phyloP scores from a whole-genome alignment of 352 stramenopile species.

The Peronospora belbahrii region DNA sequence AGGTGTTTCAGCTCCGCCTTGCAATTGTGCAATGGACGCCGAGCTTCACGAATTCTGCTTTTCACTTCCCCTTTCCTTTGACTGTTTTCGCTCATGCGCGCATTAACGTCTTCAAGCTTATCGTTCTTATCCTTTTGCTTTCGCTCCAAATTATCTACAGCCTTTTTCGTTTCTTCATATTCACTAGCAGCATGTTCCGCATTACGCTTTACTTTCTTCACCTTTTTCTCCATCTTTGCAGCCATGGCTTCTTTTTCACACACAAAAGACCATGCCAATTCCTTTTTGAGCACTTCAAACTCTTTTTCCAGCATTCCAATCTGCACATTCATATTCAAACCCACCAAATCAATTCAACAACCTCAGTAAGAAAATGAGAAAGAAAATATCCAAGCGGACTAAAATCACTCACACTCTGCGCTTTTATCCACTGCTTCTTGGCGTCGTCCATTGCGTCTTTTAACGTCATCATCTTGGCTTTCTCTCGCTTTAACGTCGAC shows the following conservation, averaged over 20 bases:
- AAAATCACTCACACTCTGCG: slow-evolving; percentile 44
- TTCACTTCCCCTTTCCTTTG: slow-evolving; percentile 45
- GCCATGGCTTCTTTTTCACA: slow-evolving; percentile 50
- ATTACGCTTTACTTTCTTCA: slow-evolving; percentile 43
- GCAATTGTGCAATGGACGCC: slow-evolving; percentile 53
- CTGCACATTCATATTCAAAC: slow-evolving; percentile 16
- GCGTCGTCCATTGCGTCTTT: slow-evolving; percentile 36
- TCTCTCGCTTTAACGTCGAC: slow-evolving; percentile 37
- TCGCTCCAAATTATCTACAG: slow-evolving; percentile 39
- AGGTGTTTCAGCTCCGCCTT: slow-evolving; percentile 64
- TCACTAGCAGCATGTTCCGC: slow-evolving; percentile 31
- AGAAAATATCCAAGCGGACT: neutral
- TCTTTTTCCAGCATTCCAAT: slow-evolving; percentile 70
- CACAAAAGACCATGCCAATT: slow-evolving; percentile 79
- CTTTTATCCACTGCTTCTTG: slow-evolving; percentile 54
- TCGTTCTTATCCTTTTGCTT: slow-evolving; percentile 67
- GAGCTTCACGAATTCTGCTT: slow-evolving; percentile 52
- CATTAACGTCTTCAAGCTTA: slow-evolving; percentile 45
- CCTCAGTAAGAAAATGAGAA: no score
- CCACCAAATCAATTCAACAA: neutral
- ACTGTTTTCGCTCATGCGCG: slow-evolving; percentile 31
- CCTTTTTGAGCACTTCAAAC: slow-evolving; percentile 66
- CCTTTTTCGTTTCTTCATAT: slow-evolving; percentile 38
- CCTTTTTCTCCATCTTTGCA: slow-evolving; percentile 45
- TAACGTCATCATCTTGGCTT: slow-evolving; percentile 15